Evolutionary conservation across 108 stramenopile species (phyloP).

Genomic region (Cyclotella kingstonii): DNA sequence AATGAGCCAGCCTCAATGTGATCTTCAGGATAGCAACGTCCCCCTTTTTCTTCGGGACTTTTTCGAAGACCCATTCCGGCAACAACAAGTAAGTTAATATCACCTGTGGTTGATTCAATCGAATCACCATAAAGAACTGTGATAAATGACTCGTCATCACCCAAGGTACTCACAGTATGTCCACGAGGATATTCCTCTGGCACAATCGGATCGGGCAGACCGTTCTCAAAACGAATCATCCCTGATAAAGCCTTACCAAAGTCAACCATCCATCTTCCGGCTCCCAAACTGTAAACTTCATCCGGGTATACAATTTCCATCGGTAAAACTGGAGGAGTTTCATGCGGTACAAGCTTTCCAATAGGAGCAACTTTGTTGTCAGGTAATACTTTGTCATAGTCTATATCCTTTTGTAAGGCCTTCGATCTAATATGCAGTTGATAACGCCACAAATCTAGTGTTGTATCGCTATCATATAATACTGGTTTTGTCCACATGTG

Average conservation of each 20-base stretch:
- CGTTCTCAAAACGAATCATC: slow-evolving; percentile 41
- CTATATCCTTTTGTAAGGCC: not conserved
- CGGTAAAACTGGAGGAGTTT: slow-evolving; percentile 44
- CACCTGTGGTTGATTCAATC: slow-evolving; percentile 25
- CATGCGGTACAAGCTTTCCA: slow-evolving; percentile 33
- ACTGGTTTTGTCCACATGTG: slow-evolving; percentile 26
- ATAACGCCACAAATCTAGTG: slow-evolving; percentile 36
- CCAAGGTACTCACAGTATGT: slow-evolving; percentile 34
- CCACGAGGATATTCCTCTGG: slow-evolving; percentile 39
- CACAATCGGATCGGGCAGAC: slow-evolving; percentile 43
- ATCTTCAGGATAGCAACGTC: slow-evolving; percentile 45
- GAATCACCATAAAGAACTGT: slow-evolving; percentile 40
- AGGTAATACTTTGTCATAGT: not conserved
- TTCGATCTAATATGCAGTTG: slow-evolving; percentile 31
- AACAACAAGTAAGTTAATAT: slow-evolving; percentile 41
- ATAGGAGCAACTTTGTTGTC: slow-evolving; percentile 36
- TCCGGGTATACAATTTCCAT: slow-evolving; percentile 34
- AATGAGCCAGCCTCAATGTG: slow-evolving; percentile 34
- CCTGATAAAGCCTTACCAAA: slow-evolving; percentile 52
- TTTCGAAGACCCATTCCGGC: slow-evolving; percentile 46
- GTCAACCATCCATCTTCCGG: slow-evolving; percentile 51
- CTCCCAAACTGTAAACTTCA: slow-evolving; percentile 32
- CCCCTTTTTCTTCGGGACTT: slow-evolving; percentile 35
- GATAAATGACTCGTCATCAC: slow-evolving; percentile 27
- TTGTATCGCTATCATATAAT: slow-evolving; percentile 40